A percentile compares a stretch with the other conserved stretches of the same genome.
Conservation (phyloP, 768 basidiomycete genomes). For the Imleria badia region DNA sequence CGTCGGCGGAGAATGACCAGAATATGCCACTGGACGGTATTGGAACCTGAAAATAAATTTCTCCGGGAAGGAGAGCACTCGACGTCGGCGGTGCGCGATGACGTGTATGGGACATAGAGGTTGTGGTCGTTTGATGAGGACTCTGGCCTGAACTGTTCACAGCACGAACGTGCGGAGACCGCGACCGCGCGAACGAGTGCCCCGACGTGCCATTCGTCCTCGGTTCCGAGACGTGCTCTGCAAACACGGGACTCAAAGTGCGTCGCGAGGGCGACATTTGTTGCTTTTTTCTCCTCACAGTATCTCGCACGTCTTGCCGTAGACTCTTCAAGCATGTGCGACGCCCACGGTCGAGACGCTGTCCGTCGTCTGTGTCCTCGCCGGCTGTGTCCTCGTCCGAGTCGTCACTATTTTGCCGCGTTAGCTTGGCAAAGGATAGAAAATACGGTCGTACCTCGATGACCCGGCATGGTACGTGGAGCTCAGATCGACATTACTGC, state of each 20-base stretch:
- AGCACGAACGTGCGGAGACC: conserved; percentile 55
- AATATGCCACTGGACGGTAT: conserved; percentile 40
- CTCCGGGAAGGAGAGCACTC: conserved; percentile 47
- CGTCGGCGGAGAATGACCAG: conserved; percentile 58
- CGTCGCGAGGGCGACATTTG: conserved; percentile 24
- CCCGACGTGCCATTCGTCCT: conserved; percentile 34
- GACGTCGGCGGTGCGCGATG: conserved; percentile 30
- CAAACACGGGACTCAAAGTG: conserved; percentile 24
- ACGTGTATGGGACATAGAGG: conserved; percentile 45
- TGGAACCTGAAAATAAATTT: conserved; percentile 44
- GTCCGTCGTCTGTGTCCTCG: conserved; percentile 57
- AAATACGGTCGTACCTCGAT: conserved; percentile 55
- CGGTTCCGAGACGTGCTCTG: conserved; percentile 33
- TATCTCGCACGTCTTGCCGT: conserved; percentile 25
- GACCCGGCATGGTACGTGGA: conserved; percentile 88
- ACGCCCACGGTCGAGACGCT: conserved; percentile 44
- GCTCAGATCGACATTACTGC: conserved; percentile 63
- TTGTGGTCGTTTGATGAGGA: conserved; percentile 36
- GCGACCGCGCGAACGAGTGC: conserved; percentile 67
- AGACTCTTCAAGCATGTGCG: conserved; percentile 33
- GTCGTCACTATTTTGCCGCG: conserved; percentile 40
- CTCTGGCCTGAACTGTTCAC: conserved; percentile 35
- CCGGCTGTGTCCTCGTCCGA: conserved; percentile 53
- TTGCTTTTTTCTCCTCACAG: conserved; percentile 29
- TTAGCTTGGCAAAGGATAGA: conserved; percentile 19